Evolutionary conservation across 805 yeast species (phyloP), one percentile per base, ranked within the genome.

Genomic region (Starmerella bacillaris): DNA sequence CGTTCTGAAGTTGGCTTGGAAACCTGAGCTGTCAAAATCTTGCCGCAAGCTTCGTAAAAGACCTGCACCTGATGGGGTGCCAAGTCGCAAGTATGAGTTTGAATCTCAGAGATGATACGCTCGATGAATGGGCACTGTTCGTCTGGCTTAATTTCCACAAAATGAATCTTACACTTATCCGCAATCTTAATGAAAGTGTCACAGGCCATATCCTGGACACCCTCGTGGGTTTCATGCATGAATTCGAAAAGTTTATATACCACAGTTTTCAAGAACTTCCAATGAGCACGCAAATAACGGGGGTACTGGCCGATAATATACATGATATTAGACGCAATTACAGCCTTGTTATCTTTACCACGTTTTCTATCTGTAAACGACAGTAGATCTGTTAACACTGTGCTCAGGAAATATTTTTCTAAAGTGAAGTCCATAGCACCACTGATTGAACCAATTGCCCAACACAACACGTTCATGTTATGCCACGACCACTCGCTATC

Each of bases 221-320:
- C 98, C 58, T 86, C 99, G 58, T 89, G 99, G n/a, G 95, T 83
- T 65, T 89, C 99, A 62, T 89, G 96, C 99, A 89, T 89, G 53
- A 89, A 89, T 57, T 89, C 98, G 57, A 89, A 89, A 50, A 89
- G 67, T 58, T 89, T 89, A 59, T 80, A 76, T 41, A 89, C 86
- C 30, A 89, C 99, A 0, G 96, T 89, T 57, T 84, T 86, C 55
- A 89, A 62, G 50, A 89, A 89, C 56, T 79, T 83, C 98, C 98
- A 89, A 56, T 89, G 98, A 6, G 96, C 96, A 50, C 84, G 84
- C 54, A 89, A 65, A 53, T 89, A 89, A 55, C 99, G 67, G 36
- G 99, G 99, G 55, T 89, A 89, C 61, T 89, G 99, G 32, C 99
- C 99, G 42, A 89, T 98, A 59, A 89, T 89, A 62, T 89, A 89